phyloP scores from a whole-genome alignment of 305 asterid species.

The Plantago coronopus region DNA sequence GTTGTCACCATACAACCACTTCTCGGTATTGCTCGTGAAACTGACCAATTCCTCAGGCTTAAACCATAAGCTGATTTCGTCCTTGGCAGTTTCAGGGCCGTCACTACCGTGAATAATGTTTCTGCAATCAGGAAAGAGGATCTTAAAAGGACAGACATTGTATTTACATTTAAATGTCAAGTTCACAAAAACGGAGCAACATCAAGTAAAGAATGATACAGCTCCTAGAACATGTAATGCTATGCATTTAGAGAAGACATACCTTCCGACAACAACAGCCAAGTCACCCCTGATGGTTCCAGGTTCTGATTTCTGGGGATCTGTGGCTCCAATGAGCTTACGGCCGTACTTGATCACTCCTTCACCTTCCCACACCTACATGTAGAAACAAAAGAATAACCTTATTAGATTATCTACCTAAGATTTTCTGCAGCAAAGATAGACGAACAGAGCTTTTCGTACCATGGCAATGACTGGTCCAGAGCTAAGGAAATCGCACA shows the following conservation, averaged over 20 bases:
- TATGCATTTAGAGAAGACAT: not conserved
- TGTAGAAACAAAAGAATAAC: conserved; percentile 13
- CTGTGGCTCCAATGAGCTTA: conserved; percentile 94
- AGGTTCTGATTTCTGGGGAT: conserved; percentile 98
- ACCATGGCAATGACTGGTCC: conserved; percentile 99
- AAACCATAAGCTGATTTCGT: conserved; percentile 88
- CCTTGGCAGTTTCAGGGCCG: conserved; percentile 94
- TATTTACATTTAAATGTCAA: not conserved
- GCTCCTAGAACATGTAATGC: not conserved
- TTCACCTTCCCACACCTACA: conserved; percentile 99
- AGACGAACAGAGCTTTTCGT: conserved; percentile 26
- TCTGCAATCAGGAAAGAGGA: conserved; percentile 33
- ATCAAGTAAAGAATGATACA: not conserved
- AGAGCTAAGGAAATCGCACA: conserved; percentile 96
- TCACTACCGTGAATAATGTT: conserved; percentile 94
- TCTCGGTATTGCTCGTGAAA: conserved; percentile 73
- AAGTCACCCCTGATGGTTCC: conserved; percentile 98
- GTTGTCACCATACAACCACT: conserved; percentile 79
- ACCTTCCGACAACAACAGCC: conserved; percentile 95
- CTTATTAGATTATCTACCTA: not conserved
- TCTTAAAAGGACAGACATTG: conserved; percentile 6
- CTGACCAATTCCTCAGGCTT: conserved; percentile 80
- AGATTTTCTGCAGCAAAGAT: not conserved
- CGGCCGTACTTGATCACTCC: conserved; percentile 92
- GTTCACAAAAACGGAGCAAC: not conserved